Evolutionary conservation across 2,329 filamentous ascomycete genomes (phyloP).

Genomic region (Alternaria gaisen): DNA sequence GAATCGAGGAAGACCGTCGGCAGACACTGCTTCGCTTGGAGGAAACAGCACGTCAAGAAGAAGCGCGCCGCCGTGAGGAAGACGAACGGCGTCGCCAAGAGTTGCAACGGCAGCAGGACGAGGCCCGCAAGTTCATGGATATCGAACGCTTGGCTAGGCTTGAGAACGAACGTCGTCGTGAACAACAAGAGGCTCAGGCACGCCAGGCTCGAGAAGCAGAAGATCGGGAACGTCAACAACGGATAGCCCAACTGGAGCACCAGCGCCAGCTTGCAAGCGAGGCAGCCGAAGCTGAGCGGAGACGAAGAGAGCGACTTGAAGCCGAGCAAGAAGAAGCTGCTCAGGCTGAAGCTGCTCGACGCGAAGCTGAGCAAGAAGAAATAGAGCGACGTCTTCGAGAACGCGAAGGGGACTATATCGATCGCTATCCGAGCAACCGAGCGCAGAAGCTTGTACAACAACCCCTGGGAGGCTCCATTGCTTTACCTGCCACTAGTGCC

Average conservation of each 20-base stretch:
- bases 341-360: slow-evolving; percentile 32
- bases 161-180: slow-evolving; percentile 40
- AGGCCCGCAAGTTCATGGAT: slow-evolving; percentile 39
- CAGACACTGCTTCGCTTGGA: slow-evolving; percentile 9
- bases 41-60: slow-evolving; percentile 15
- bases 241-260: slow-evolving; percentile 36
- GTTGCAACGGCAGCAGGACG: slow-evolving; percentile 40
- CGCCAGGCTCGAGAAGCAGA: slow-evolving; percentile 41
- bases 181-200: slow-evolving; percentile 35
- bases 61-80: slow-evolving; percentile 24
- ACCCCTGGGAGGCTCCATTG: slow-evolving; percentile 40
- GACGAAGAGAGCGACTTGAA: slow-evolving; percentile 35
- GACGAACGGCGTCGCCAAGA: slow-evolving; percentile 30
- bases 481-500: slow-evolving; percentile 43
- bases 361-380: slow-evolving; percentile 42
- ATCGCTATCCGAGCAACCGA: slow-evolving; percentile 35
- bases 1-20: slow-evolving; percentile 9
- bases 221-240: slow-evolving; percentile 44
- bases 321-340: slow-evolving; percentile 41
- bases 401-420: slow-evolving; percentile 34
- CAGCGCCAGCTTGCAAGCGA: slow-evolving; percentile 35
- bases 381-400: slow-evolving; percentile 38
- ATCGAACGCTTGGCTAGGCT: slow-evolving; percentile 39
- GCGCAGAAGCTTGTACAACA: slow-evolving; percentile 40
- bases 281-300: slow-evolving; percentile 35